A percentile compares a stretch with the other conserved stretches of the same genome.
Evolutionary conservation across 306 rosid species (phyloP).

Genomic region (Mucuna pruriens): DNA sequence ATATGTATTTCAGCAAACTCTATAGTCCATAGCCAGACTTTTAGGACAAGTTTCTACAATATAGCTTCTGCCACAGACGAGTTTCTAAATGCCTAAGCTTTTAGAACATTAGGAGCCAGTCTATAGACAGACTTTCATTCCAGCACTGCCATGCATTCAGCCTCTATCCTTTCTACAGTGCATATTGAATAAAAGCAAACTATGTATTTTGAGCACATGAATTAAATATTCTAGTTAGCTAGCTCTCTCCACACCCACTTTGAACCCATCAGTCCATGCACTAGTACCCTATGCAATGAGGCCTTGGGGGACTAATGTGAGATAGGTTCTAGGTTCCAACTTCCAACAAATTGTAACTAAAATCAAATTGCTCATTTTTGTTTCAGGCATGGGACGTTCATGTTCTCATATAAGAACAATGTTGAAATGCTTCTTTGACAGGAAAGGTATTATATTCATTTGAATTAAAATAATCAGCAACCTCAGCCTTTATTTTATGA

Average conservation of each 20-base stretch:
- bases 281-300: neutral
- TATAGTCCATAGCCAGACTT: too few relatives aligned
- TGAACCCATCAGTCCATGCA: neutral
- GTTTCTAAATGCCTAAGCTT: too few relatives aligned
- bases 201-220: neutral
- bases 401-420: neutral
- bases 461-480: constrained; percentile 10
- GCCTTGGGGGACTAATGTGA: neutral
- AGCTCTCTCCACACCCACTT: neutral
- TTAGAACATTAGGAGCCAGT: too few relatives aligned
- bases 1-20: too few relatives aligned
- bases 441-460: neutral
- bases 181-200: neutral
- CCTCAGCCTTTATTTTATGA: neutral
- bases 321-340: neutral
- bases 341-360: constrained; percentile 5
- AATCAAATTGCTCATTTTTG: neutral
- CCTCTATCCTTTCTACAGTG: neutral
- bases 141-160: neutral
- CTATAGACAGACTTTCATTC: too few relatives aligned
- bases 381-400: neutral
- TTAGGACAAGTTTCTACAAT: too few relatives aligned
- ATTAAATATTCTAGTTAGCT: neutral
- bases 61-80: too few relatives aligned
- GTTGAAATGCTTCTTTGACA: neutral